Conservation (phyloP, 192 early-diverging fungal genomes). For the Podila epigama region DNA sequence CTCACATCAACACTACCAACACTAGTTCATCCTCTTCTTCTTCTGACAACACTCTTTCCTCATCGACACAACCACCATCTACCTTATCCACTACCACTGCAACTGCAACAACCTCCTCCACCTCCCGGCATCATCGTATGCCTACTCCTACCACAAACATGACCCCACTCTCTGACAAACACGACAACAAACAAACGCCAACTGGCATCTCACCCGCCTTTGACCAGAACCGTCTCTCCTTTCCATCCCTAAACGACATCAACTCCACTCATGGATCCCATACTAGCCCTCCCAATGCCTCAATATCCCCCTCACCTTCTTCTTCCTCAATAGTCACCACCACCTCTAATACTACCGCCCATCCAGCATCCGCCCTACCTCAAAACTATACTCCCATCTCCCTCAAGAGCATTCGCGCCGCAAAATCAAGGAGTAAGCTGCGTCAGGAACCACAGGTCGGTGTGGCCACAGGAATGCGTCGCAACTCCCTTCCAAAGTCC, state of each 20-base stretch:
- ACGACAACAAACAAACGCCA: background rate
- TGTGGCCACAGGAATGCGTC: constrained; percentile 13
- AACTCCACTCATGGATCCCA: background rate
- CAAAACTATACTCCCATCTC: constrained; percentile 25
- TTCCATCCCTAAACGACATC: constrained; percentile 30
- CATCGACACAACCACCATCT: background rate
- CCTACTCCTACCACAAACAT: background rate
- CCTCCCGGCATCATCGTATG: background rate
- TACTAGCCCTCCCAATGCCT: background rate
- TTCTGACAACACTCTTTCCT: background rate
- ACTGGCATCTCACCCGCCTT: background rate
- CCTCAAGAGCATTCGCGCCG: constrained; percentile 23
- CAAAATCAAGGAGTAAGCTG: constrained; percentile 39
- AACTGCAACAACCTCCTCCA: constrained; percentile 2
- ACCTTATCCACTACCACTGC: no score
- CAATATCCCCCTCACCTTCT: background rate
- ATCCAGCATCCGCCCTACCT: background rate
- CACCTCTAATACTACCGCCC: background rate
- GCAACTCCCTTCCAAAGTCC: constrained; percentile 18
- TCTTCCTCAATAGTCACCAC: background rate
- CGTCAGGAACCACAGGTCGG: constrained; percentile 35
- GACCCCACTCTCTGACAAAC: constrained; percentile 3
- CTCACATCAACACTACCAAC: background rate
- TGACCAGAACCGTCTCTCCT: constrained; percentile 6
- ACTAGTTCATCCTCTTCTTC: no score